A percentile compares a stretch with the other conserved stretches of the same genome.
Conservation (phyloP, 2,329 filamentous ascomycete genomes). For the Ascocoryne sarcoides region DNA sequence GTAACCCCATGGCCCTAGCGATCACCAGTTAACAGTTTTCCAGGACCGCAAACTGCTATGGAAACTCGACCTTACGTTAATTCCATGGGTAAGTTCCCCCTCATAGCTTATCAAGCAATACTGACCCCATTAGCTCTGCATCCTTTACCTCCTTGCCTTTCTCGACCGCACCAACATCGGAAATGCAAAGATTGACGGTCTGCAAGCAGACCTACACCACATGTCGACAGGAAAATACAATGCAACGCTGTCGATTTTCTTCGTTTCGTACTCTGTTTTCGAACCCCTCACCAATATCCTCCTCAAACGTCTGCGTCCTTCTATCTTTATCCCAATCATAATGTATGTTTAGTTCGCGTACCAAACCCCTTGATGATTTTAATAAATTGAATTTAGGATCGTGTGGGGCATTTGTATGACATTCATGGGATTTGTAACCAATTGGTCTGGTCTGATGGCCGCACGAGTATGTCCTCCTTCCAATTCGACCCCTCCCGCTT, state of each 20-base stretch:
- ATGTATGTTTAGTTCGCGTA: conserved; percentile 51
- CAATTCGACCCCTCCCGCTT: neutral
- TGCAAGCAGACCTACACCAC: conserved; percentile 49
- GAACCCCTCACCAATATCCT: conserved; percentile 68
- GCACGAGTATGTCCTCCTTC: conserved; percentile 15
- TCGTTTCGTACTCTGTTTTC: conserved; percentile 74
- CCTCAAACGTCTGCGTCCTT: conserved; percentile 63
- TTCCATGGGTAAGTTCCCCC: conserved; percentile 41
- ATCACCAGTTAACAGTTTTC: neutral
- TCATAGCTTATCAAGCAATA: neutral
- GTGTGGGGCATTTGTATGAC: conserved; percentile 62
- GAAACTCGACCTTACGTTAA: conserved; percentile 52
- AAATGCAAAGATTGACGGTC: conserved; percentile 54
- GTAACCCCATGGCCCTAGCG: neutral
- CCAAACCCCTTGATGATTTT: conserved; percentile 22
- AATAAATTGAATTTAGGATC: conserved; percentile 35
- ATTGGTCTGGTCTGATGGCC: conserved; percentile 27
- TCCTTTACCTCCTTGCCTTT: conserved; percentile 68
- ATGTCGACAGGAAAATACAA: conserved; percentile 64
- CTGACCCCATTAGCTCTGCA: conserved; percentile 57
- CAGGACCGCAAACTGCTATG: conserved; percentile 55
- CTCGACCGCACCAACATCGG: conserved; percentile 74
- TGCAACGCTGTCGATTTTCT: conserved; percentile 71
- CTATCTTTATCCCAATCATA: conserved; percentile 71
- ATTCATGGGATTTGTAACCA: conserved; percentile 32